These are phyloP conservation scores for Spergularia azorica DNA, from an alignment of 179 eudicot species.

Conservation along the genomic window DNA sequence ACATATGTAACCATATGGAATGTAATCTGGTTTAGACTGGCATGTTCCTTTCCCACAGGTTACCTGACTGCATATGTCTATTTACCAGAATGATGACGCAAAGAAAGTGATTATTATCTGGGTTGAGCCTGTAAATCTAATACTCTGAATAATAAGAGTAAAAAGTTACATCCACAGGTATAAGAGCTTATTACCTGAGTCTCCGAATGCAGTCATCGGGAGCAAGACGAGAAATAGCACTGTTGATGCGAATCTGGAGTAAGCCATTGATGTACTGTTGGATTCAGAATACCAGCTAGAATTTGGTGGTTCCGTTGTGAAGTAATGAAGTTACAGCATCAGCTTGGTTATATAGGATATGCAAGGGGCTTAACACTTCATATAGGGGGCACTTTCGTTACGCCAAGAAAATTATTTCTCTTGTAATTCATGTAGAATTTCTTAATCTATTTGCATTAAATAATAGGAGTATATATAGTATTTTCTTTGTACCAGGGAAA, in stretches of 20 bases:
- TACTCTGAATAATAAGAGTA: too few species aligned
- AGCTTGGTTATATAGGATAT: not conserved
- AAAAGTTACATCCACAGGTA: not conserved
- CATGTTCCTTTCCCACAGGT: slow-evolving; percentile 45
- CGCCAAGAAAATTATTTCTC: not conserved
- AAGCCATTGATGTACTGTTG: slow-evolving; percentile 11
- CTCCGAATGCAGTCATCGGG: slow-evolving; percentile 25
- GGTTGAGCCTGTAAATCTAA: not conserved
- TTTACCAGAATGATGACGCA: not conserved
- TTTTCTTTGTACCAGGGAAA: not conserved
- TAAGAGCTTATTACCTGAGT: slow-evolving; percentile 18
- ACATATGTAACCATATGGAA: slow-evolving; percentile 37
- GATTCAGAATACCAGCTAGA: not conserved
- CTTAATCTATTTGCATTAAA: not conserved
- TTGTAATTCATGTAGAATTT: not conserved
- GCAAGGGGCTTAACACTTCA: not conserved
- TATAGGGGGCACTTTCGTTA: not conserved
- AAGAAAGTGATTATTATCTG: not conserved
- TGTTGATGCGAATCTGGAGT: slow-evolving; percentile 12
- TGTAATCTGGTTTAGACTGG: slow-evolving; percentile 28
- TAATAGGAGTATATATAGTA: not conserved
- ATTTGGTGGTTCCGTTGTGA: not conserved
- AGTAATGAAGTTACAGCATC: not conserved
- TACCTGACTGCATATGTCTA: slow-evolving; percentile 34
- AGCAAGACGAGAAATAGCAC: slow-evolving; percentile 22